Conservation (phyloP, 768 basidiomycete species). For the Kwoniella europaea region DNA sequence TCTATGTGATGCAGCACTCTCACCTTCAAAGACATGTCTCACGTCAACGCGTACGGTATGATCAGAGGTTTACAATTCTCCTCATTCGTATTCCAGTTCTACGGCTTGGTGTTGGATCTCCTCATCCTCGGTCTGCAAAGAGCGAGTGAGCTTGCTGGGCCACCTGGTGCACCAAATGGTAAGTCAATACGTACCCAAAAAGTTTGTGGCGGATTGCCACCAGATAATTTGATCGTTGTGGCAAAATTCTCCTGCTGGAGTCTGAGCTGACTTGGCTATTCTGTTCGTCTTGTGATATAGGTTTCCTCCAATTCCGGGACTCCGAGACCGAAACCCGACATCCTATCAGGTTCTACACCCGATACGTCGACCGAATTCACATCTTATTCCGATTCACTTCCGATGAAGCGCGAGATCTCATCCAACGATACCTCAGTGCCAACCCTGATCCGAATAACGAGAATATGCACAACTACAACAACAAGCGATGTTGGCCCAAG, state of each 20-base stretch:
- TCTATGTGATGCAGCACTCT: conserved; percentile 60
- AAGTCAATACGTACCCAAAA: too few species aligned
- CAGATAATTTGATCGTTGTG: neutral
- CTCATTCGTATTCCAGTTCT: conserved; percentile 98
- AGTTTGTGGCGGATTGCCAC: neutral
- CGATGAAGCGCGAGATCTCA: conserved; percentile 94
- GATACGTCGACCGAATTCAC: conserved; percentile 93
- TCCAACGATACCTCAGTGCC: conserved; percentile 94
- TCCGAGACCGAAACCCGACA: conserved; percentile 93
- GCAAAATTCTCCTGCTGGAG: neutral
- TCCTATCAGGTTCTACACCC: conserved; percentile 96
- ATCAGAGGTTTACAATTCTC: conserved; percentile 98
- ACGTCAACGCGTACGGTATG: conserved; percentile 94
- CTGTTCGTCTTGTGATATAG: neutral
- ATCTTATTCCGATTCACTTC: conserved; percentile 97
- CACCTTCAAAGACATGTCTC: conserved; percentile 98
- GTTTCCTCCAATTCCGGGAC: conserved; percentile 96
- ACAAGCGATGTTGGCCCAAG: conserved; percentile 98
- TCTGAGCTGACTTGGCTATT: neutral
- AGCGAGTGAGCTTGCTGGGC: conserved; percentile 98
- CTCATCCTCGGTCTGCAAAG: conserved; percentile 96
- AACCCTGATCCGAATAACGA: conserved; percentile 98
- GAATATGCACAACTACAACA: conserved; percentile 98
- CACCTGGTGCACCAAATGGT: conserved; percentile 92
- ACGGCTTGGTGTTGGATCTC: conserved; percentile 92